Evolutionary conservation across 257 asterid genomes (phyloP).

Genomic region (Salvia splendens): DNA sequence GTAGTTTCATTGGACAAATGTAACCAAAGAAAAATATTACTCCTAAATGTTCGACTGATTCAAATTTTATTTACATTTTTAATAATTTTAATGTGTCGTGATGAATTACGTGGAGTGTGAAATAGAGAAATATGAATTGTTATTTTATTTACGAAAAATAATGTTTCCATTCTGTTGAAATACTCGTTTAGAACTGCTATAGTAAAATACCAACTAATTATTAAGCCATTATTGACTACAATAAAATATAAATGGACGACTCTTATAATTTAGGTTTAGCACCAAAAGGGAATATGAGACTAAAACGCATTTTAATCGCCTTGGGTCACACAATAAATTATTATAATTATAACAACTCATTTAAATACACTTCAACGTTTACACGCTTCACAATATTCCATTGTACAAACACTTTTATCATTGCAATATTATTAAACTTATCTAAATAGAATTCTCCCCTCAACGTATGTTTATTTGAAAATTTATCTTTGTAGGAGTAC

Average conservation of each 20-base stretch:
- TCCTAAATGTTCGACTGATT: conserved; percentile 16
- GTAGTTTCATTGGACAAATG: conserved; percentile 2
- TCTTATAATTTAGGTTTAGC: background rate
- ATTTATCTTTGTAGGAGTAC: too few species aligned
- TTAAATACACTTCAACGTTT: background rate
- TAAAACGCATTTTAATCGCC: background rate
- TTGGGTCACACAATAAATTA: background rate
- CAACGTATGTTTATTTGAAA: too few species aligned
- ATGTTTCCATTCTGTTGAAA: background rate
- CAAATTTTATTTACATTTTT: conserved; percentile 4
- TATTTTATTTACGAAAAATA: conserved; percentile 5
- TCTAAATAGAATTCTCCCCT: too few species aligned
- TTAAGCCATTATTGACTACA: background rate
- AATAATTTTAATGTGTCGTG: background rate
- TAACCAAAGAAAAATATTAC: conserved; percentile 27
- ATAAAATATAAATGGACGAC: background rate
- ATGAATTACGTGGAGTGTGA: background rate
- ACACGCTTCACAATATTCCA: background rate
- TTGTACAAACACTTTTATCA: too few species aligned
- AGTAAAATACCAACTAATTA: background rate
- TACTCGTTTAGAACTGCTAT: background rate
- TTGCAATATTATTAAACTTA: too few species aligned
- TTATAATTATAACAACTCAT: background rate
- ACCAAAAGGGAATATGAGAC: background rate
- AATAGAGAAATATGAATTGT: background rate